These are phyloP conservation scores for Penicillium egyptiacum DNA, from an alignment of 495 filamentous ascomycete genomes.

Conservation along the genomic window DNA sequence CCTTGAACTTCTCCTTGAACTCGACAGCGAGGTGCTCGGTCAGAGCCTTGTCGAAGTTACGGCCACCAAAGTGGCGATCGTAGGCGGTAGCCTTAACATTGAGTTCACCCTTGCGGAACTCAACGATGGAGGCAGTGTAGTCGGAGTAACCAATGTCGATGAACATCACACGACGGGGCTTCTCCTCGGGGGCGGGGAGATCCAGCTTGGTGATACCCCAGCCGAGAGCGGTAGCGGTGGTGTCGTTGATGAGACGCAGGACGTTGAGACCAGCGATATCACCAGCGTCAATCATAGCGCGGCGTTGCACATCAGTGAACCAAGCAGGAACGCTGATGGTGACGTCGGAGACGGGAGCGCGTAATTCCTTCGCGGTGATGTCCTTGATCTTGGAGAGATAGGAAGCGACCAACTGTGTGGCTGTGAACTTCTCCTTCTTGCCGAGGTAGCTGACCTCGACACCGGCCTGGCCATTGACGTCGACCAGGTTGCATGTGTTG, in stretches of 20 bases:
- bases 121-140: conserved; percentile 90
- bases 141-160: conserved; percentile 96
- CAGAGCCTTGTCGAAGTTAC: conserved; percentile 92
- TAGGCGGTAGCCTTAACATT: conserved; percentile 89
- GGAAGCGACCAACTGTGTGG: conserved; percentile 90
- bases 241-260: conserved; percentile 96
- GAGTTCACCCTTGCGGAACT: conserved; percentile 97
- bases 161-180: conserved; percentile 87
- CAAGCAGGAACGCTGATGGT: conserved; percentile 93
- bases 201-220: conserved; percentile 98
- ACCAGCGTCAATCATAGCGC: conserved; percentile 84
- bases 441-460: conserved; percentile 92
- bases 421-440: conserved; percentile 90
- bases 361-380: conserved; percentile 83
- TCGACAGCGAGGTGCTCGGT: conserved; percentile 93
- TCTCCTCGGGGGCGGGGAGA: conserved; percentile 85
- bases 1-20: conserved; percentile 90
- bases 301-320: conserved; percentile 94
- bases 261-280: conserved; percentile 94
- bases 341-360: conserved; percentile 89
- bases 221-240: conserved; percentile 91
- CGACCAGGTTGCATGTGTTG: conserved; percentile 82
- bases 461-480: conserved; percentile 90
- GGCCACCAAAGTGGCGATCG: conserved; percentile 96
- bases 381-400: conserved; percentile 92